These are phyloP conservation scores for Rostrohypoxylon terebratum DNA, from an alignment of 495 filamentous ascomycete genomes.

Conservation along the genomic window DNA sequence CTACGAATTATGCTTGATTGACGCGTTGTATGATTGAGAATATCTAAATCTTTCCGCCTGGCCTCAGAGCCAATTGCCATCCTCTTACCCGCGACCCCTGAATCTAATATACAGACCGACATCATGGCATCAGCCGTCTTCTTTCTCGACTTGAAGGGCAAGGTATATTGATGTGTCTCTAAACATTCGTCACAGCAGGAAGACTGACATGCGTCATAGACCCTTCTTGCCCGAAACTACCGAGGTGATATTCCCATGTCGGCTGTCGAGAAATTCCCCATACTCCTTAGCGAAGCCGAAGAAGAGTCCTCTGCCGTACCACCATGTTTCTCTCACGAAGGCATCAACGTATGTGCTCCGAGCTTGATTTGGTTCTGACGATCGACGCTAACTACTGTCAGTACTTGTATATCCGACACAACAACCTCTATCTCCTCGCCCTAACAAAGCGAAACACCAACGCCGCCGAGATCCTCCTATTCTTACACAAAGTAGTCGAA, in stretches of 20 bases:
- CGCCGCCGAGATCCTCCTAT: conserved; percentile 97
- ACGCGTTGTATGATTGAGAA: conserved; percentile 41
- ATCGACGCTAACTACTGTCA: conserved; percentile 49
- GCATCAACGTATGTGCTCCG: conserved; percentile 82
- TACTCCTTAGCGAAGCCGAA: conserved; percentile 97
- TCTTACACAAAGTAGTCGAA: conserved; percentile 97
- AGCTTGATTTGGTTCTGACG: conserved; percentile 4
- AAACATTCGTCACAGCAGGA: neutral
- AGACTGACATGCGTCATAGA: conserved; percentile 63
- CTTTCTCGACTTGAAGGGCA: conserved; percentile 99
- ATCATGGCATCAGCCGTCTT: conserved; percentile 97
- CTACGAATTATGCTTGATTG: conserved; percentile 5
- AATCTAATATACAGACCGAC: conserved; percentile 39
- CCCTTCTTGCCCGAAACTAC: conserved; percentile 98
- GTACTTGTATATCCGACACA: conserved; percentile 99
- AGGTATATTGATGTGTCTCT: conserved; percentile 66
- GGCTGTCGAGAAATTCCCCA: conserved; percentile 97
- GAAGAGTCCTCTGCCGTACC: conserved; percentile 98
- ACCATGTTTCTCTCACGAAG: conserved; percentile 98
- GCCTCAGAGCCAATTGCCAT: conserved; percentile 48
- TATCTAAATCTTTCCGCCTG: conserved; percentile 23
- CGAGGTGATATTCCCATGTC: conserved; percentile 99
- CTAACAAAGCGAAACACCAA: conserved; percentile 99
- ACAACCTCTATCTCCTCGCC: conserved; percentile 98
- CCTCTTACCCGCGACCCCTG: conserved; percentile 29